A percentile compares a stretch with the other conserved stretches of the same genome.
Conservation (phyloP, 208 protist genomes). For the Leishmania tarentolae region DNA sequence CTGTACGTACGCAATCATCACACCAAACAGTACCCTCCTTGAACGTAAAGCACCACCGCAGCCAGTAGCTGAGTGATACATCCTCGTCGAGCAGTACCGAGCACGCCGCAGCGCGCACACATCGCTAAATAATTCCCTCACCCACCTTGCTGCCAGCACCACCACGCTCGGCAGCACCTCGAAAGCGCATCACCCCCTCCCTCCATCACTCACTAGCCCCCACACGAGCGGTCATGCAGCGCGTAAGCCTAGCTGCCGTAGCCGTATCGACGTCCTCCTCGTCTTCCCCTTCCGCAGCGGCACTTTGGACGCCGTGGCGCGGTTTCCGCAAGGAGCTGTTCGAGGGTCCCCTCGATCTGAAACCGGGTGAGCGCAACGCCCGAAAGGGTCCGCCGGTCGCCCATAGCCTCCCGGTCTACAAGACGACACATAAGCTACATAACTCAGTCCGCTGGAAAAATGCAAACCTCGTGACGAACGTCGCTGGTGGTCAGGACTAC, state of each 20-base stretch:
- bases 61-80: not conserved
- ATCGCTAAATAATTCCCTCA: not conserved
- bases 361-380: slow-evolving; percentile 67
- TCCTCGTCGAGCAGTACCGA: not conserved
- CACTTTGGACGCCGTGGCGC: slow-evolving; percentile 32
- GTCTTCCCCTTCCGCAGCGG: not conserved
- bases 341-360: slow-evolving; percentile 80
- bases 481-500: slow-evolving; percentile 83
- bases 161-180: not conserved
- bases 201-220: not conserved
- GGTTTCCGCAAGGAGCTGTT: slow-evolving; percentile 84
- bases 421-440: slow-evolving; percentile 86
- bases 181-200: not conserved
- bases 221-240: not conserved
- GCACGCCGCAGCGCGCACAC: not conserved
- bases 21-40: not conserved
- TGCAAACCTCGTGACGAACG: slow-evolving; percentile 82
- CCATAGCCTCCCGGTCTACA: slow-evolving; percentile 88
- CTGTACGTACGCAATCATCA: not conserved
- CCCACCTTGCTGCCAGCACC: not conserved
- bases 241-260: not conserved
- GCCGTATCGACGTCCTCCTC: slow-evolving; percentile 1
- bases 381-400: slow-evolving; percentile 84
- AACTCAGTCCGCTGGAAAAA: slow-evolving; percentile 87
- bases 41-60: not conserved